Percentiles rank a stretch among this genome's conserved stretches.
phyloP scores from a whole-genome alignment of 2,329 filamentous ascomycete species.

The Colletotrichum falcatum region DNA sequence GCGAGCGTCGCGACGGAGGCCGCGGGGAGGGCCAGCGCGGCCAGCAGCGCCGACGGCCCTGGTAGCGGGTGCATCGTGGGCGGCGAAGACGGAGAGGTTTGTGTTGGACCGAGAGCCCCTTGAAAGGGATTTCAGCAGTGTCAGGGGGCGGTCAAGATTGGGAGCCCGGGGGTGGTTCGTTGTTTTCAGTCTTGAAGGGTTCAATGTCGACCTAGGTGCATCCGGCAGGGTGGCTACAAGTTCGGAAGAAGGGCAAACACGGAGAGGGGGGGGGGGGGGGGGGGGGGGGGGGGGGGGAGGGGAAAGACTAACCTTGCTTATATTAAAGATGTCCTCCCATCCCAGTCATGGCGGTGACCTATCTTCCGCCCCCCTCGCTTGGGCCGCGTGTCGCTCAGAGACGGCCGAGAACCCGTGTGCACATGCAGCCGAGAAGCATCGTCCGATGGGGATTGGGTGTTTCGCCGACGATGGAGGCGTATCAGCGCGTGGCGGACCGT shows the following conservation, averaged over 20 bases:
- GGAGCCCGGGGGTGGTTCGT: neutral
- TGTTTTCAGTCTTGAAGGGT: neutral
- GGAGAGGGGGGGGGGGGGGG: no score
- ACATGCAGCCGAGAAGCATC: constrained; percentile 23
- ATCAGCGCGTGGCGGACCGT: constrained; percentile 8
- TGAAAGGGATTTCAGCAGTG: neutral
- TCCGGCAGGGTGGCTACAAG: neutral
- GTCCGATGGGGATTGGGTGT: constrained; percentile 22
- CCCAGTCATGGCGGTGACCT: neutral
- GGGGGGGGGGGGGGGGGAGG: no score
- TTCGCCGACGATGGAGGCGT: constrained; percentile 10
- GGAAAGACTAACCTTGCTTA: neutral
- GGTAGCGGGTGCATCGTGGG: constrained; percentile 13
- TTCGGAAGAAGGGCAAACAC: neutral
- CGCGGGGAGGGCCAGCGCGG: constrained; percentile 32
- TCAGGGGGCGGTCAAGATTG: no score
- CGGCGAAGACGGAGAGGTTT: no score
- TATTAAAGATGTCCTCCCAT: neutral
- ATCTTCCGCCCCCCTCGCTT: neutral
- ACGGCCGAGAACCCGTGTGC: neutral
- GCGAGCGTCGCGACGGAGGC: neutral
- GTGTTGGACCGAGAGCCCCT: no score
- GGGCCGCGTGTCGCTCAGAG: neutral
- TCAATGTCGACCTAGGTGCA: neutral
- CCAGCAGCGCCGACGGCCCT: neutral